Base-by-base conservation (phyloP, 768 basidiomycete genomes). In the Naganishia kalamii region DNA sequence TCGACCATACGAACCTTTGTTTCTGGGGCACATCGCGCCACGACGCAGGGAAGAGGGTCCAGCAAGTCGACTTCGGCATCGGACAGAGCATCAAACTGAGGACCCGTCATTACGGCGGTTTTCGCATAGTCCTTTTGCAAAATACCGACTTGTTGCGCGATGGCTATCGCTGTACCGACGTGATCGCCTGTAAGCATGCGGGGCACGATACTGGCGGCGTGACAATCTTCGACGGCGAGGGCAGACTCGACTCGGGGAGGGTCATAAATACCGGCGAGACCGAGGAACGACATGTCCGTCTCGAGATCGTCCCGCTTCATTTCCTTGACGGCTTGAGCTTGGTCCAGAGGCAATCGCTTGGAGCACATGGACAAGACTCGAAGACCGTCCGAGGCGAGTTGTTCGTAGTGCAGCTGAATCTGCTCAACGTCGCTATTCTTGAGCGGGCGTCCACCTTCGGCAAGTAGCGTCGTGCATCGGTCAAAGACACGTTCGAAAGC, bases 151-250 rank as follows among this genome's bases (percentile, higher is more conserved):
- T 78, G 73, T 46, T 80, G 76, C 3, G 83, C 83, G 65, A 85
- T 84, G 15, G 83, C 82, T 40, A 79, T 78, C 13, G 84, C 83
- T 21, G 84, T 85, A 12, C 81, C 81, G 37, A 81, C 74, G 68
- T 84, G 82, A 65, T 84, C 83, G 62, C 83, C 83, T n/a, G 84
- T 85, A 27, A 84, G 70, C 83, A 83, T 83, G 63, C 68, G 67
- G 19, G 78, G 82, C 19, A 81, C 80, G 59, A 85, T 82, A 15
- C 83, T 82, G 49, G 84, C 84, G 50, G 79, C 75, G 65, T 81
- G 80, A 74, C 81, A 83, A 35, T 81, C 80, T 47, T 79, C 77
- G 15, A 85, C 84, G 40, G 84, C 83, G 3, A 80, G 81, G 4
- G 80, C 74, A 2, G 81, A 82, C 68, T 85, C 83, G 2, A 82